Evolutionary conservation across 148 eudicot genomes (phyloP).

Genomic region (Agrostemma githago): DNA sequence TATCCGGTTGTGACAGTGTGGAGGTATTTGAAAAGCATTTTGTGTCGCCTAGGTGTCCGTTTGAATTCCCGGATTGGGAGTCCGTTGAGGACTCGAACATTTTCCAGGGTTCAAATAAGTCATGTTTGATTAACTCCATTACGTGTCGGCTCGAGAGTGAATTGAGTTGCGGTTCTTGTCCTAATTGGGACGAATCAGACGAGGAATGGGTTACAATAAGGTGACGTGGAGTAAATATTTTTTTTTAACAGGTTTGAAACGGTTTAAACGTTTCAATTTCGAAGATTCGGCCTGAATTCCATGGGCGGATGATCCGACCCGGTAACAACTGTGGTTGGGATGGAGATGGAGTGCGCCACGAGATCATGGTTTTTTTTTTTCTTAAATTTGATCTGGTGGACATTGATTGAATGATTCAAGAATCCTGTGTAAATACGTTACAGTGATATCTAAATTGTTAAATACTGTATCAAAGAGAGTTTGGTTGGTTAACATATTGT

Average conservation of each 20-base stretch:
- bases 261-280: too few relatives aligned
- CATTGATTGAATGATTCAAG: constrained; percentile 11
- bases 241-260: neutral
- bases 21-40: constrained; percentile 8
- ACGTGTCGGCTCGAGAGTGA: constrained; percentile 13
- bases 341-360: neutral
- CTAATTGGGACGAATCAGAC: constrained; percentile 32
- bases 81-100: constrained; percentile 13
- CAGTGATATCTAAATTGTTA: neutral
- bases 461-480: neutral
- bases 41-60: constrained; percentile 58
- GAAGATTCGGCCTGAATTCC: neutral
- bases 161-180: constrained; percentile 11
- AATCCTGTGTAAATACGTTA: constrained; percentile 13
- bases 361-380: constrained; percentile 13
- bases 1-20: constrained; percentile 24
- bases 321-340: neutral
- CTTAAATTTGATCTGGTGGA: constrained; percentile 18
- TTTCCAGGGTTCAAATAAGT: constrained; percentile 16
- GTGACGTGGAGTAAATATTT: constrained; percentile 22
- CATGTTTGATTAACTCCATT: constrained; percentile 5
- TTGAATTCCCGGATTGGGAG: constrained; percentile 62
- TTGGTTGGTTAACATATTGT: neutral
- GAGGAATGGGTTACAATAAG: constrained; percentile 36
- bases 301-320: neutral